These are phyloP conservation scores for Prunella vulgaris DNA, from an alignment of 257 asterid genomes.

Conservation along the genomic window DNA sequence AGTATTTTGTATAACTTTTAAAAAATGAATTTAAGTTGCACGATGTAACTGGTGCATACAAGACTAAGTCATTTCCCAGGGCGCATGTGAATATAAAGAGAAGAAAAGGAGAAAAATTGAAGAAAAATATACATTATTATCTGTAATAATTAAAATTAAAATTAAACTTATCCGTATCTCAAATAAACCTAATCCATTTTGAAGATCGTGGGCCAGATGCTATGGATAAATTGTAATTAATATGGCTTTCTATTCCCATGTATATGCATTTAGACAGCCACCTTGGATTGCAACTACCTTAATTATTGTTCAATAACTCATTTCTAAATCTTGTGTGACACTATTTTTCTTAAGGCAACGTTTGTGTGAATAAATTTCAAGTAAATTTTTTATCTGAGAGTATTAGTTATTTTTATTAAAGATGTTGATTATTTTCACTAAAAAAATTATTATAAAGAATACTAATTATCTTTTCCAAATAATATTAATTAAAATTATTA, in stretches of 20 bases:
- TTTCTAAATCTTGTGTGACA: slow-evolving; percentile 22
- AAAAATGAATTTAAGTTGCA: no score
- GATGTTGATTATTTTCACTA: no score
- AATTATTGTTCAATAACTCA: slow-evolving; percentile 15
- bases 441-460: no score
- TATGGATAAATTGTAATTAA: background rate
- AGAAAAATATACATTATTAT: slow-evolving; percentile 15
- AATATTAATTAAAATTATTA: no score
- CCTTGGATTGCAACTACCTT: slow-evolving; percentile 23
- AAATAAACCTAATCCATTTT: background rate
- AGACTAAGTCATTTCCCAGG: no score
- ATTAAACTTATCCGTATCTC: slow-evolving; percentile 20
- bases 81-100: background rate
- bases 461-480: no score
- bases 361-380: no score
- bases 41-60: no score
- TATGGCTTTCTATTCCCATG: slow-evolving; percentile 26
- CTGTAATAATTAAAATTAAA: slow-evolving; percentile 16
- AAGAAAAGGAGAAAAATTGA: no score
- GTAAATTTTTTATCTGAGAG: no score
- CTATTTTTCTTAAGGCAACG: background rate
- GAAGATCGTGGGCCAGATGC: slow-evolving; percentile 2
- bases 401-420: no score
- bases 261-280: background rate
- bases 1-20: no score